These are phyloP conservation scores for Blepharisma stoltei DNA, from an alignment of 73 alveolate species.

Conservation along the genomic window DNA sequence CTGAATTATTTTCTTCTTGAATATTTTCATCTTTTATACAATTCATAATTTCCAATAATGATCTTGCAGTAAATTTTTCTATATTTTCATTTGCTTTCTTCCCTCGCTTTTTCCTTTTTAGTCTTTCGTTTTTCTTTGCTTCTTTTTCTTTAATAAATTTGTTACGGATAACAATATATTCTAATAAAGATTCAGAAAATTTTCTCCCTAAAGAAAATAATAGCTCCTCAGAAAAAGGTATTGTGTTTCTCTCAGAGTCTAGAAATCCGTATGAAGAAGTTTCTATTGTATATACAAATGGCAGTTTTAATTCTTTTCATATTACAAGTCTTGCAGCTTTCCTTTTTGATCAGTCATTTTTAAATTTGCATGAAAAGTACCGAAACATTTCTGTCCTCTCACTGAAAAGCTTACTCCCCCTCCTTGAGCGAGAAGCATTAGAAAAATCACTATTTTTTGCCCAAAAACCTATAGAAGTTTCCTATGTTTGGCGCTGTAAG, in stretches of 20 bases:
- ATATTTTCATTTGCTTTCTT: constrained; percentile 10
- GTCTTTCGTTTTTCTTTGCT: constrained; percentile 31
- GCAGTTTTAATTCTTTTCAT: constrained; percentile 30
- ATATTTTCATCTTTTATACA: constrained; percentile 13
- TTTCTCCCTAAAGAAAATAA: constrained; percentile 46
- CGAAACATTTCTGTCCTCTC: constrained; percentile 51
- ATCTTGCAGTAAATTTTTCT: constrained; percentile 7
- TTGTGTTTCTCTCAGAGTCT: constrained; percentile 33
- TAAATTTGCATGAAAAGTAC: constrained; percentile 55
- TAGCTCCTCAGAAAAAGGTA: constrained; percentile 41
- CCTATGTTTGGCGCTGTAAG: too few species aligned
- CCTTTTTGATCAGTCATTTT: constrained; percentile 45
- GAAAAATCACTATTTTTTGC: too few species aligned
- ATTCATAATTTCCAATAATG: constrained; percentile 10
- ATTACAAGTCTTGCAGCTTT: constrained; percentile 48
- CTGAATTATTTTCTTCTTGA: constrained; percentile 26
- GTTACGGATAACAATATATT: constrained; percentile 41
- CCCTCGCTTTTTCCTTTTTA: constrained; percentile 18
- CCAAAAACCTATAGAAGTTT: too few species aligned
- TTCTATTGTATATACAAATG: constrained; percentile 44
- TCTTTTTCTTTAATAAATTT: constrained; percentile 36
- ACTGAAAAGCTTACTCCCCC: constrained; percentile 39
- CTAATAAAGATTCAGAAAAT: constrained; percentile 40
- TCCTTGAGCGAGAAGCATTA: too few species aligned
- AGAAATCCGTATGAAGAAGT: constrained; percentile 50